These are phyloP conservation scores for Ustilago hordei DNA, from an alignment of 1,284 basidiomycete genomes.

Conservation along the genomic window DNA sequence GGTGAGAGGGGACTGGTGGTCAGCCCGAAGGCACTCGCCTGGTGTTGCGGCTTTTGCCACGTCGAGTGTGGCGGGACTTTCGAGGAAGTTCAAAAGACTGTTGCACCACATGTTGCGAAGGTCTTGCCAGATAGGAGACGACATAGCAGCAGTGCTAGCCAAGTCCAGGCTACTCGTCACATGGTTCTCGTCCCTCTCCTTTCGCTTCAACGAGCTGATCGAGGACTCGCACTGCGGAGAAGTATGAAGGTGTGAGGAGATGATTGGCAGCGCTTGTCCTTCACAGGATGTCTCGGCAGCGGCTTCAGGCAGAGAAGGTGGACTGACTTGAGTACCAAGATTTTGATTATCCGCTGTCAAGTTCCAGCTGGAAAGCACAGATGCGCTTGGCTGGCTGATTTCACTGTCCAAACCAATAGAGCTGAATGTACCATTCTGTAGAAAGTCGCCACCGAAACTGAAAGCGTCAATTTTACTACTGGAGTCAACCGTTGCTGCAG, in stretches of 20 bases:
- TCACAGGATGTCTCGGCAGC: neutral
- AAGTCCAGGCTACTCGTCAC: neutral
- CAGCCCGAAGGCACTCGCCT: neutral
- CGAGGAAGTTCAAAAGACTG: neutral
- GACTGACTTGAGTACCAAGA: neutral
- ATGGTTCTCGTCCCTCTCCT: neutral
- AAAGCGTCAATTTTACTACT: neutral
- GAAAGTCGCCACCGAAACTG: neutral
- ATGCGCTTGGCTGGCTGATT: neutral
- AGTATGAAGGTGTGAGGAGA: neutral
- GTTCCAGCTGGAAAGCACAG: neutral
- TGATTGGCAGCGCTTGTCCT: neutral
- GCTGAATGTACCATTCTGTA: neutral
- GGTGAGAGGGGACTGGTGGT: neutral
- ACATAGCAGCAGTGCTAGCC: neutral
- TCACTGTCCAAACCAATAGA: neutral
- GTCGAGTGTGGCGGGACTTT: neutral
- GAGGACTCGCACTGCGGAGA: neutral
- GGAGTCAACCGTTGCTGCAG: neutral
- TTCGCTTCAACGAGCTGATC: neutral
- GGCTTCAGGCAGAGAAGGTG: neutral
- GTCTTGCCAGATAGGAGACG: neutral
- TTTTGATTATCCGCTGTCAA: neutral
- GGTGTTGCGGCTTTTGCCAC: neutral
- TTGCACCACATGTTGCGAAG: neutral